Evolutionary conservation across 2,329 filamentous ascomycete species (phyloP), one percentile per base, ranked within the genome.

Genomic region (Metarhizium brunneum): DNA sequence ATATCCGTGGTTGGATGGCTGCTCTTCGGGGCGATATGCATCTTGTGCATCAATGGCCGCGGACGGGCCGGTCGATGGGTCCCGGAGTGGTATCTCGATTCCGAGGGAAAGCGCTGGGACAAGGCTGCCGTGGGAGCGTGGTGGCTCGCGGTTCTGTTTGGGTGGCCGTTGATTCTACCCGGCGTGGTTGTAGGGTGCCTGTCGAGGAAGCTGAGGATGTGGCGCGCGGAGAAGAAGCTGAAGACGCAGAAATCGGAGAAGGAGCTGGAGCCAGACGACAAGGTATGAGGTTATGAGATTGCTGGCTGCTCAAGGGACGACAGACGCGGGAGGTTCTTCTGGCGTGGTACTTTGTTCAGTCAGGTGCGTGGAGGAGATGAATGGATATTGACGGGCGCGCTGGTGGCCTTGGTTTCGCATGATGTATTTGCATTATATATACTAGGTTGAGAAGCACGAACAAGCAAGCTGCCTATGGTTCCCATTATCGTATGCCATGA

Each of bases 121-220:
- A 61, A 59, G 47, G 51, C 59, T 4, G 18, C 56, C 6, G 61
- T 71, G 47, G 58, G 52, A 10, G 52, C 45, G 1, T 70, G 67
- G 68, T 71, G 67, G 68, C 14, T 56, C 1, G 60, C 55, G 2
- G 61, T 69, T 2, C 25, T 70, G 25, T 43, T 69, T 42, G 56
- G 65, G n/a, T 71, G 68, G 56, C 84, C 84, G 4, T 76, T 75
- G 63, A 92, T 90, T 61, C 76, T 82, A 52, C 73, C 76, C 0
- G 88, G 92, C 63, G 85, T 81, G 61, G 84, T 87, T 64, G 85
- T 77, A 32, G 95, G 80, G 74, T 94, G 92, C 71, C 89, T 88
- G 53, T 82, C 73, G 69, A 86, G 81, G 51, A 91, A 73, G 2
- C 73, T 73, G 6, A 69, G 14, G 58, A 51, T n/a, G 47, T 54